Evolutionary conservation across 306 rosid species (phyloP).

Genomic region (Canavalia ensiformis): DNA sequence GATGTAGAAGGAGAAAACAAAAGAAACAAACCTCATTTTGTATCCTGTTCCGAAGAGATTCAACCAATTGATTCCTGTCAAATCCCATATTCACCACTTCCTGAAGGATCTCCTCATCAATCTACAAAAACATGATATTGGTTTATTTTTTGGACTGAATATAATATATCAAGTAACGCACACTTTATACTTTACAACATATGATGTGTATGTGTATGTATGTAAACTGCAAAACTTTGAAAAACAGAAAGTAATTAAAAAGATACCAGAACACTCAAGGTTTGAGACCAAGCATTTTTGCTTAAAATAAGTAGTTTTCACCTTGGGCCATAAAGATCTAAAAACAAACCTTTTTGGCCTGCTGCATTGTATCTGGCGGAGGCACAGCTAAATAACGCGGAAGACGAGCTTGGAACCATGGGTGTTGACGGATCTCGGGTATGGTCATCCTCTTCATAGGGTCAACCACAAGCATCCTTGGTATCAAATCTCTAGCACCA

Average conservation of each 20-base stretch:
- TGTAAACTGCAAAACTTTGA: conserved; percentile 9
- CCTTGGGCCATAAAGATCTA: conserved; percentile 3
- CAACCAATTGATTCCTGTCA: conserved; percentile 74
- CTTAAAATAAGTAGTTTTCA: conserved; percentile 4
- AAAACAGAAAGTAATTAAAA: conserved; percentile 28
- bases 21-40: conserved; percentile 80
- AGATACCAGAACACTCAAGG: conserved; percentile 25
- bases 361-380: conserved; percentile 83
- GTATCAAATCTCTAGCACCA: conserved; percentile 89
- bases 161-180: conserved; percentile 25
- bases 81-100: conserved; percentile 89
- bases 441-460: conserved; percentile 92
- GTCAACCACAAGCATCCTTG: conserved; percentile 90
- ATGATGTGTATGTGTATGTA: neutral
- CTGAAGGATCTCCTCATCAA: conserved; percentile 88
- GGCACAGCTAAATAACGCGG: conserved; percentile 95
- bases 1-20: conserved; percentile 23
- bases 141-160: conserved; percentile 14
- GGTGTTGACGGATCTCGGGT: conserved; percentile 94
- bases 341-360: conserved; percentile 74
- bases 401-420: conserved; percentile 93
- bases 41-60: conserved; percentile 80
- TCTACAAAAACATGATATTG: conserved; percentile 62
- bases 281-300: conserved; percentile 26
- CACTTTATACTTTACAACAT: conserved; percentile 2